Evolutionary conservation across 1,139 yeast species (phyloP), one percentile per base, ranked within the genome.

Genomic region (Yarrowia galli): DNA sequence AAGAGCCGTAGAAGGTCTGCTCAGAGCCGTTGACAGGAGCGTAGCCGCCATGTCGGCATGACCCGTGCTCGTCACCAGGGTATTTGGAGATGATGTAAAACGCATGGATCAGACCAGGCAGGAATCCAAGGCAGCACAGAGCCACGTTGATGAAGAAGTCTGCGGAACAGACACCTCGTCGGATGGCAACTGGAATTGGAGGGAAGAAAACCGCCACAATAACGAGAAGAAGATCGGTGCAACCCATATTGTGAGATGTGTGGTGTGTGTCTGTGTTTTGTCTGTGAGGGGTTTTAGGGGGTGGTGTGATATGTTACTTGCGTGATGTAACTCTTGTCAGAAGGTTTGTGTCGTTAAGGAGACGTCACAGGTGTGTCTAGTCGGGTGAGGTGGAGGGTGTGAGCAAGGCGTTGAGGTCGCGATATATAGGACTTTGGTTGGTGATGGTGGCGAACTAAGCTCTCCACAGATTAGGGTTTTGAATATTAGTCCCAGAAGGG

Each of bases 191-290:
- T 13, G 97, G 93, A 42, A 91, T 80, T 6, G 96, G 96, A 6
- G 97, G 97, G 67, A 91, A 75, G 75, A 91, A 86, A 71, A 91
- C 84, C n/a, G 96, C 93, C 69, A 91, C 76, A 67, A 91, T 82
- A 32, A 91, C 96, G 72, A 91, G 79, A 71, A 91, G 82, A 89
- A 95, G 89, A 78, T 91, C 97, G 56, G 72, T 70, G 69, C 75
- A 71, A 16, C 72, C 71, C 67, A 65, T 64, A 10, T 28, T 28
- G 32, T 3, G 32, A 7, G 32, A 28, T 28, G 32, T 28, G 32
- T 28, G 32, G 32, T 35, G 51, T 46, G 35, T n/a, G 60, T n/a
- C n/a, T n/a, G 64, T 36, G 67, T 48, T 35, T 20, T 38, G 46
- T 38, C 22, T 38, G 22, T n/a, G 22, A 25, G 46, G 36, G 35